Base-by-base conservation (phyloP, 1,284 basidiomycete genomes). In the Microbotryum scabiosae region DNA sequence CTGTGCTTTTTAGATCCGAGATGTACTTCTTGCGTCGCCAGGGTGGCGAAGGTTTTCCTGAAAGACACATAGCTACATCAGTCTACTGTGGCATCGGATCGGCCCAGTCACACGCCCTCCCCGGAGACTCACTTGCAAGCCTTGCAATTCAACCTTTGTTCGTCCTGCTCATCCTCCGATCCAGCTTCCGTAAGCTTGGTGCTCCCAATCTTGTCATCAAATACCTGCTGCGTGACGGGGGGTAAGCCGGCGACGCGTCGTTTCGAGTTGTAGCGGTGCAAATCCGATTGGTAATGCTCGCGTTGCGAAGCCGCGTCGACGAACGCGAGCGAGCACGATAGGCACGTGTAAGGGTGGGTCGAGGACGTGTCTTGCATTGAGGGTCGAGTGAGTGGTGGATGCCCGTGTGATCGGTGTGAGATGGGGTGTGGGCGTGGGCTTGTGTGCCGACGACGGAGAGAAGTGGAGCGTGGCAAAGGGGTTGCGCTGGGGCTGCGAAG, bases 191-290 rank as follows among this genome's bases (percentile, higher is more conserved):
- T 48, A 12, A 51, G 26, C 54, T 25, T 53, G 41, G 28, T 63
- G 52, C 18, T 60, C 49, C 36, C 87, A n/a, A 97, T 87, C 73
- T 97, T 98, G 71, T 90, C 84, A 71, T 92, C 87, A 79, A 97
- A 99, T 1, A 86, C 73, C 8, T 81, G 76, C 0, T 82, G 82
- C 62, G 84, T 85, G 71, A 99, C 85, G 4, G 96, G 93, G 5
- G 90, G 87, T 2, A 99, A 81, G 18, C 83, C 85, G 8, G 96
- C 93, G 21, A 97, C 90, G 45, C 92, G 85, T 66, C 96, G 86
- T 78, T 97, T 97, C 85, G 97, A 92, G 75, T 99, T 99, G 78
- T 98, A 99, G 56, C 93, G 82, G 77, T 98, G 96, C 75, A 90
- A 86, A 76, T 99, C 96, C 44, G 90, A 90, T 68, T 85, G 55